Evolutionary conservation across 208 protist species (phyloP).

Genomic region (Leptomonas pyrrhocoris): DNA sequence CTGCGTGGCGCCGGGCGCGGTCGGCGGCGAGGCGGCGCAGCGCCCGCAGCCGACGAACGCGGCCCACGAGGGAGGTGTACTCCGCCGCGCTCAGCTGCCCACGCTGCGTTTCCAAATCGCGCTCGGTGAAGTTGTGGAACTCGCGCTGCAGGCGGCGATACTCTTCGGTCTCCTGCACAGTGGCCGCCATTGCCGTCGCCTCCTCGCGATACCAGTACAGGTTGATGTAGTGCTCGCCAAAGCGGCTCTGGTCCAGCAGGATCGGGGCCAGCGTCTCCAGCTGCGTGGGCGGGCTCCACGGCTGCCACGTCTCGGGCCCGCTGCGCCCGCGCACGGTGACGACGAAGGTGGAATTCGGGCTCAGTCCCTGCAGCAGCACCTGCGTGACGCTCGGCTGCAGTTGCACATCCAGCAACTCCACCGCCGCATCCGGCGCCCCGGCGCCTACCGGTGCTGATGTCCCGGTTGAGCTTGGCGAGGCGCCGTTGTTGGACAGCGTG

Average conservation of each 20-base stretch:
- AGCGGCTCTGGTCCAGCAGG: conserved; percentile 78
- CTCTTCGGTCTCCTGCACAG: conserved; percentile 41
- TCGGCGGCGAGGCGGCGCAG: conserved; percentile 53
- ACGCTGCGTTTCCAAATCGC: conserved; percentile 64
- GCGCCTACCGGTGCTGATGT: neutral
- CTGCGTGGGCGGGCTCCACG: conserved; percentile 60
- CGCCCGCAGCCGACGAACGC: conserved; percentile 41
- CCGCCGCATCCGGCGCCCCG: neutral
- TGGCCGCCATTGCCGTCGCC: conserved; percentile 15
- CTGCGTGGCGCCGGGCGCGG: conserved; percentile 39
- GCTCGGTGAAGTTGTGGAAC: conserved; percentile 61
- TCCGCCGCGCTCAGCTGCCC: conserved; percentile 43
- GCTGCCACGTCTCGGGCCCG: conserved; percentile 70
- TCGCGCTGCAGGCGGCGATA: conserved; percentile 63
- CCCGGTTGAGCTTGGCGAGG: neutral
- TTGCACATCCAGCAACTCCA: conserved; percentile 58
- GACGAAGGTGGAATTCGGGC: conserved; percentile 42
- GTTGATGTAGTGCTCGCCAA: conserved; percentile 93
- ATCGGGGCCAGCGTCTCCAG: conserved; percentile 75
- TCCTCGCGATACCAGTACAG: conserved; percentile 86
- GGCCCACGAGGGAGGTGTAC: conserved; percentile 43
- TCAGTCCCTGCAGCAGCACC: conserved; percentile 50
- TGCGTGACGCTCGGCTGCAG: conserved; percentile 34
- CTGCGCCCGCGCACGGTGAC: conserved; percentile 58
- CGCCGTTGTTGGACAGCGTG: conserved; percentile 1